Evolutionary conservation across 495 filamentous ascomycete genomes (phyloP).

Genomic region (Xylaria longipes): DNA sequence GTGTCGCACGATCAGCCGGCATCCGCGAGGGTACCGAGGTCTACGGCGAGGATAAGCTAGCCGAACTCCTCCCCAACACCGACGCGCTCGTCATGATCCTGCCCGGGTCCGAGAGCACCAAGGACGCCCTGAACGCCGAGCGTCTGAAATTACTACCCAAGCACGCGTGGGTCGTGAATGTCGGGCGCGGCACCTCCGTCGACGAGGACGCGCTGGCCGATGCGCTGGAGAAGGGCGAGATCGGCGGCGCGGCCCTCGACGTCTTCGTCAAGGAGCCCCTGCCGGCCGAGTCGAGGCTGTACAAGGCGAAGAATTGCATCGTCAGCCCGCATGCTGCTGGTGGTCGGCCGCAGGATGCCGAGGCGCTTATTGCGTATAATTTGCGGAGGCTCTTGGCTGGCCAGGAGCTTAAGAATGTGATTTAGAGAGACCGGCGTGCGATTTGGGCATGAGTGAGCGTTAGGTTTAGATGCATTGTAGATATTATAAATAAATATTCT

Average conservation of each 20-base stretch:
- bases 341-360: constrained; percentile 60
- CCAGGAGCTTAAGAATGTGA: constrained; percentile 59
- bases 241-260: constrained; percentile 73
- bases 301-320: constrained; percentile 47
- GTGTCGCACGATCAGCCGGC: constrained; percentile 58
- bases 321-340: constrained; percentile 56
- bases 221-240: constrained; percentile 70
- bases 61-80: constrained; percentile 67
- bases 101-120: constrained; percentile 69
- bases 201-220: constrained; percentile 81
- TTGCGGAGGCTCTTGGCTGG: constrained; percentile 58
- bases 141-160: constrained; percentile 76
- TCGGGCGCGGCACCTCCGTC: constrained; percentile 78
- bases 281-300: constrained; percentile 47
- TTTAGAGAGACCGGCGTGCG: constrained; percentile 33
- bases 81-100: constrained; percentile 83
- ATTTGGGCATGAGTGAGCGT: not conserved
- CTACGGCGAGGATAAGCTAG: constrained; percentile 49
- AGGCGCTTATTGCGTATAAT: constrained; percentile 61
- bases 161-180: constrained; percentile 82
- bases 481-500: not conserved
- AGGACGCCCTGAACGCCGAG: constrained; percentile 69
- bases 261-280: constrained; percentile 81
- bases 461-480: not conserved
- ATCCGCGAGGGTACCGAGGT: constrained; percentile 65